Evolutionary conservation across 108 stramenopile genomes (phyloP), one percentile per base, ranked within the genome.

Genomic region (Discostella pseudostelligera): DNA sequence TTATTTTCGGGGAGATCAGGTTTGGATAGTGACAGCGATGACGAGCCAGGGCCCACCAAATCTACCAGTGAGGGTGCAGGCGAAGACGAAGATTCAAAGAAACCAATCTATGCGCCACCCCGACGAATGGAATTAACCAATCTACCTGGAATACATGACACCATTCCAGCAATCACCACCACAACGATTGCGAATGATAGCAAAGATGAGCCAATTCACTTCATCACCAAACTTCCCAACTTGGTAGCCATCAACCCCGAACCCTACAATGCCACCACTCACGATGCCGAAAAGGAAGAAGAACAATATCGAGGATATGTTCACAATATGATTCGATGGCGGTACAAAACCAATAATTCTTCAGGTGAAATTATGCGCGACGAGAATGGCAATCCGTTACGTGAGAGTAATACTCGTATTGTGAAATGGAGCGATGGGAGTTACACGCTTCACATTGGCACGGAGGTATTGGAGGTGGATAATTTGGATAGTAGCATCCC

Each of bases 351-450:
- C 17, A 26, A 46, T 14, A 55, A 64, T n/a, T n/a, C n/a, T 35
- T 42, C 40, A 21, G 82, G 78, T 1, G 45, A 69, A 22, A 22
- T 81, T 0, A 35, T 62, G 13, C 81, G 87, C 8, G 82, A 83
- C 36, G 60, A 57, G 11, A 46, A 61, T 9, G 76, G 76, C 20
- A 50, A 59, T 11, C 58, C 84, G 8, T 7, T 75, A 4, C 63
- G 88, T 8, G 89, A 91, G 62, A 78, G 75, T 59, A 94, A 94
- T 70, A 75, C 88, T 10, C 76, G 88, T 28, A 66, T 96, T 11
- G 92, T 96, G 24, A 79, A 89, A 45, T 96, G 96, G 96, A 82
- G 80, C 45, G 92, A 96, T 78, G 96, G 96, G 17, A 83, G 83
- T 16, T 88, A 65, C 39, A 89, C 89, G 8, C 51, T 96, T 42